Evolutionary conservation across 106 monocot genomes (phyloP), one percentile per base, ranked within the genome.

Genomic region (Platanthera guangdongensis): DNA sequence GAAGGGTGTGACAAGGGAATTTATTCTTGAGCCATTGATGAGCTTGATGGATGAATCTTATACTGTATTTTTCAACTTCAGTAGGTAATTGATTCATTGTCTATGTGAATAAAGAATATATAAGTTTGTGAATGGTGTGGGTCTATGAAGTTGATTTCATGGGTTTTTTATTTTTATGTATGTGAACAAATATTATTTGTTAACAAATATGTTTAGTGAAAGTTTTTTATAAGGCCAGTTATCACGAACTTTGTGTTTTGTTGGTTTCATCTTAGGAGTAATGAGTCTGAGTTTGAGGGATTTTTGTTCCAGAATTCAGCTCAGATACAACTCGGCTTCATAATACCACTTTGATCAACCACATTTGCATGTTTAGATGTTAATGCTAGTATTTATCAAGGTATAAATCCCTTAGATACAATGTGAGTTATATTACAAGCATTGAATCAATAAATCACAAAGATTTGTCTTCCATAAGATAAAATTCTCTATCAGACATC

Each of bases 21-120:
- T 90, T 50, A 13, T 87, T 22, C 74, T 90, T 47, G 87, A 90
- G 77, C 90, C 90, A 22, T 81, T 90, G 79, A 53, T 85, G 21
- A 81, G 81, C 57, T 83, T 90, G 87, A 85, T 69, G 52, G 90
- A 90, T 77, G 90, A 90, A 77, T 81, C 84, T 71, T 90, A 90
- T 53, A 90, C 85, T 16, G 74, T 83, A 13, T 87, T 87, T 73
- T 90, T 87, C 72, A 90, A 90, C 76, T 47, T 89, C 16, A 22
- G 0, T 8, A 51, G 21, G 51, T 72, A 22, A 72, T 51, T 72
- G 50, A 11, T 72, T 39, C 39, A 39, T 39, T 39, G 39, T 3
- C 39, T 39, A 25, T 25, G 39, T 39, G 39, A 39, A 39, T 39
- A 39, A 39, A 39, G 2, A 39, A 39, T 39, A 39, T 60, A 5